These are phyloP conservation scores for Glycine tomentella DNA, from an alignment of 306 rosid species.

Conservation along the genomic window DNA sequence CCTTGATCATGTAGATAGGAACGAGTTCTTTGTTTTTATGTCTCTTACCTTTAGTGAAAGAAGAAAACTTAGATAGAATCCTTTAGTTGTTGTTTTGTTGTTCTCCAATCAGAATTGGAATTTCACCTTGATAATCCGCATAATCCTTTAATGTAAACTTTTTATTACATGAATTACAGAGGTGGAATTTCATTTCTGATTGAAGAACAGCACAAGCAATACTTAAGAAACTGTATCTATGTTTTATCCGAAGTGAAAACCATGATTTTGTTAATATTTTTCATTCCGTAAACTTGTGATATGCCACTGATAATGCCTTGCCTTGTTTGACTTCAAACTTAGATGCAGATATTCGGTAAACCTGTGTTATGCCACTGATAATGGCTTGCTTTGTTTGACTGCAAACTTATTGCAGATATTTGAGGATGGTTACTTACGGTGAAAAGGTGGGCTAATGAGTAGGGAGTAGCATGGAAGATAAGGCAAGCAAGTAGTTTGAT, in stretches of 20 bases:
- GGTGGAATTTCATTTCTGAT: not conserved
- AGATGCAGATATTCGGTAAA: not conserved
- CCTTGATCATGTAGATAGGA: constrained; percentile 5
- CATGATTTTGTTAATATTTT: constrained; percentile 31
- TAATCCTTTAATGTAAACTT: not conserved
- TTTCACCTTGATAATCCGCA: not conserved
- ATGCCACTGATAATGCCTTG: too few relatives aligned
- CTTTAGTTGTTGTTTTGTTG: not conserved
- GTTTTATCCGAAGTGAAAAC: not conserved
- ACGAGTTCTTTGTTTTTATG: constrained; percentile 18
- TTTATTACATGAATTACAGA: not conserved
- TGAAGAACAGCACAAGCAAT: not conserved
- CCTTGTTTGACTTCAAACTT: too few relatives aligned
- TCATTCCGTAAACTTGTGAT: not conserved
- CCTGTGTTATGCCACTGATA: constrained; percentile 31
- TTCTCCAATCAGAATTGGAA: not conserved
- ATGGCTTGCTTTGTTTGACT: constrained; percentile 40
- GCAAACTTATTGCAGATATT: constrained; percentile 40
- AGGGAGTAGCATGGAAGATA: constrained; percentile 25
- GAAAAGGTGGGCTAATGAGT: constrained; percentile 29
- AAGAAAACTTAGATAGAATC: not conserved
- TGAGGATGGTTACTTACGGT: constrained; percentile 29
- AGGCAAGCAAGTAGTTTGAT: constrained; percentile 36
- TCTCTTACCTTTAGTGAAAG: not conserved
- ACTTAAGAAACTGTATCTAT: not conserved